These are phyloP conservation scores for Ampelocalamus luodianensis DNA, from an alignment of 176 grass and related monocot genomes.

Conservation along the genomic window DNA sequence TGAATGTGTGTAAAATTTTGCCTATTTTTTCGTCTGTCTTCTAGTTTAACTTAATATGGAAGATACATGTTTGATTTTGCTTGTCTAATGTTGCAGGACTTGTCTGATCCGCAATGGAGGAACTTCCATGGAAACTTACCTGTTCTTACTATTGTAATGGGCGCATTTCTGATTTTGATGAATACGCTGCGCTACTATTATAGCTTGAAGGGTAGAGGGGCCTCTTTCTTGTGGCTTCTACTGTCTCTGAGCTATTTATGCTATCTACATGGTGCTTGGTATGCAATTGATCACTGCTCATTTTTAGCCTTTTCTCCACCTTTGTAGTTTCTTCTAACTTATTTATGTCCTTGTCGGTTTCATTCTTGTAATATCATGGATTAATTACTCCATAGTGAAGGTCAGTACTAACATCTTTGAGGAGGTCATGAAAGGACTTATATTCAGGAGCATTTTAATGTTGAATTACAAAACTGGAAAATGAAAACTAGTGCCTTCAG, in stretches of 20 bases:
- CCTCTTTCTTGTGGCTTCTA: slow-evolving; percentile 78
- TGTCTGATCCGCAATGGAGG: slow-evolving; percentile 93
- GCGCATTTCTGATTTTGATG: slow-evolving; percentile 54
- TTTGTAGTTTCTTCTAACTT: slow-evolving; percentile 29
- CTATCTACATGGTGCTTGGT: slow-evolving; percentile 97
- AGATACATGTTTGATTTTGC: background rate
- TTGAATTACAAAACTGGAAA: background rate
- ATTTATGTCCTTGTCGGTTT: slow-evolving; percentile 58
- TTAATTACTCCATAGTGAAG: slow-evolving; percentile 83
- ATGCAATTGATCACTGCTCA: slow-evolving; percentile 2
- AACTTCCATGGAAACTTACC: slow-evolving; percentile 83
- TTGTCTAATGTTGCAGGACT: slow-evolving; percentile 48
- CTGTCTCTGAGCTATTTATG: slow-evolving; percentile 76
- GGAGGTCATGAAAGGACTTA: too few relatives aligned
- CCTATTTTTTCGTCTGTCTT: background rate
- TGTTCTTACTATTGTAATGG: slow-evolving; percentile 78
- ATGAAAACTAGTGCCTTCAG: background rate
- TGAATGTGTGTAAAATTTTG: slow-evolving; percentile 52
- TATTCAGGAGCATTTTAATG: too few relatives aligned
- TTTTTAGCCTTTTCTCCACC: background rate
- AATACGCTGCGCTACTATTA: slow-evolving; percentile 58
- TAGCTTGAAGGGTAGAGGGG: slow-evolving; percentile 65
- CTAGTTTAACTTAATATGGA: background rate
- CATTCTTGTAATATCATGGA: slow-evolving; percentile 67
- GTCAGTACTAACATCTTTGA: slow-evolving; percentile 48